These are phyloP conservation scores for Carex cristatella DNA, from an alignment of 176 grass and related monocot species.

Conservation along the genomic window DNA sequence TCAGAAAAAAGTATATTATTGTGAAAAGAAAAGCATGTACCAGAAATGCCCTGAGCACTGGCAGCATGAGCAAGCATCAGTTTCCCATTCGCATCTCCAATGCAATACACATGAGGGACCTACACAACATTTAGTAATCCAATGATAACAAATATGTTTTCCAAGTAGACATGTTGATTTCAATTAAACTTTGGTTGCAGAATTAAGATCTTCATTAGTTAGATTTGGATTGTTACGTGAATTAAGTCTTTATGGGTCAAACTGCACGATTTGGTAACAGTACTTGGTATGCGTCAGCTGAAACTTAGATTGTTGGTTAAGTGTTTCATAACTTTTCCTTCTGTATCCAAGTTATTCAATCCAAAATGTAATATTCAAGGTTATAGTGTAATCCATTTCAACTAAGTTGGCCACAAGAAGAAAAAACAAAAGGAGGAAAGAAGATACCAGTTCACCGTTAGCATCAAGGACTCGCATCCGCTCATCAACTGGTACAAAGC, in stretches of 20 bases:
- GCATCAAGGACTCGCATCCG: constrained; percentile 79
- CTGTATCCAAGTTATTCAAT: neutral
- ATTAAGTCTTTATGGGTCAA: neutral
- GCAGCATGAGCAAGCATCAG: constrained; percentile 99
- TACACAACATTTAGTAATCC: constrained; percentile 7
- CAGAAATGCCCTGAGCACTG: constrained; percentile 97
- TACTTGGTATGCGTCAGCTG: neutral
- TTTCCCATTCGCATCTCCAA: constrained; percentile 96
- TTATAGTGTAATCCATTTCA: neutral
- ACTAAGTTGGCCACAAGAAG: neutral
- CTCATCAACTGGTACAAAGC: constrained; percentile 96
- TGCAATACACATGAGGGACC: constrained; percentile 91
- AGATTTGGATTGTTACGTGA: neutral
- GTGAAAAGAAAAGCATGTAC: constrained; percentile 23
- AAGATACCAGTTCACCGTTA: constrained; percentile 69
- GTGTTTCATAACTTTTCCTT: neutral
- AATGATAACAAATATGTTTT: neutral
- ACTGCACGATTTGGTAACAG: neutral
- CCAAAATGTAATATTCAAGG: neutral
- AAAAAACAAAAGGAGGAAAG: neutral
- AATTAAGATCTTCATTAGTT: neutral
- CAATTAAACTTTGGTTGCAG: neutral
- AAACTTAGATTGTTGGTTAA: neutral
- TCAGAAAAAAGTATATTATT: neutral
- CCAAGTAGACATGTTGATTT: neutral